These are phyloP conservation scores for Astrothelium macrocarpum DNA, from an alignment of 495 filamentous ascomycete species.

Conservation along the genomic window DNA sequence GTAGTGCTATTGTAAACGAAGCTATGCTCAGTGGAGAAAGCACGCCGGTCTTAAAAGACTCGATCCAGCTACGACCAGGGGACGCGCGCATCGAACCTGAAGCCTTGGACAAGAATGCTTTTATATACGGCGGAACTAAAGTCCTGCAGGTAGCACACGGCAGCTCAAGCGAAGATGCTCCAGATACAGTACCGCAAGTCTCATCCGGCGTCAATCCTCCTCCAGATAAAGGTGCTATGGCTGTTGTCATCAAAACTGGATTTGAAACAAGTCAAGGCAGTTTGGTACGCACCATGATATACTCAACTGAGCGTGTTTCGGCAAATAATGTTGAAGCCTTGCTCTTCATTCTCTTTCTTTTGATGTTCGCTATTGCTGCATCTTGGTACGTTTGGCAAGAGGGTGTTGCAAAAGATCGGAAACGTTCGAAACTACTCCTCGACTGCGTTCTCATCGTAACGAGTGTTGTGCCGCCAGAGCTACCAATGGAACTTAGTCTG, in stretches of 20 bases:
- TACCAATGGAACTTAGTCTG: constrained; percentile 95
- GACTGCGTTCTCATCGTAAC: constrained; percentile 97
- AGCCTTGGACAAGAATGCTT: constrained; percentile 89
- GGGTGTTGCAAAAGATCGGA: constrained; percentile 83
- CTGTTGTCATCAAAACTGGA: constrained; percentile 90
- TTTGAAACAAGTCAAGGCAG: constrained; percentile 98
- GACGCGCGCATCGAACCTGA: constrained; percentile 82
- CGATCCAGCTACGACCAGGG: constrained; percentile 78
- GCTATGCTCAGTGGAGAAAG: constrained; percentile 98
- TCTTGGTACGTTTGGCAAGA: constrained; percentile 99
- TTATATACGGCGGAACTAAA: constrained; percentile 95
- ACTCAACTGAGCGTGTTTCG: constrained; percentile 95
- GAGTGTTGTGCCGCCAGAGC: constrained; percentile 91
- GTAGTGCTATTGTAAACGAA: constrained; percentile 96
- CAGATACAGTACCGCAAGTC: constrained; percentile 49
- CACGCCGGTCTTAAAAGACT: constrained; percentile 93
- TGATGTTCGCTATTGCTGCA: constrained; percentile 91
- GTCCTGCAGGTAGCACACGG: constrained; percentile 88
- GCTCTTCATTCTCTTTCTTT: constrained; percentile 90
- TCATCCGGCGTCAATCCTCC: constrained; percentile 63
- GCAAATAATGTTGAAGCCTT: constrained; percentile 93
- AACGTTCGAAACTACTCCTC: constrained; percentile 91
- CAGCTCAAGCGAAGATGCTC: constrained; percentile 56
- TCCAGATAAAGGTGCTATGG: constrained; percentile 89
- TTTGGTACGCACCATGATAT: constrained; percentile 98